phyloP scores from a whole-genome alignment of 108 stramenopile genomes.

The Conticribra weissflogii region DNA sequence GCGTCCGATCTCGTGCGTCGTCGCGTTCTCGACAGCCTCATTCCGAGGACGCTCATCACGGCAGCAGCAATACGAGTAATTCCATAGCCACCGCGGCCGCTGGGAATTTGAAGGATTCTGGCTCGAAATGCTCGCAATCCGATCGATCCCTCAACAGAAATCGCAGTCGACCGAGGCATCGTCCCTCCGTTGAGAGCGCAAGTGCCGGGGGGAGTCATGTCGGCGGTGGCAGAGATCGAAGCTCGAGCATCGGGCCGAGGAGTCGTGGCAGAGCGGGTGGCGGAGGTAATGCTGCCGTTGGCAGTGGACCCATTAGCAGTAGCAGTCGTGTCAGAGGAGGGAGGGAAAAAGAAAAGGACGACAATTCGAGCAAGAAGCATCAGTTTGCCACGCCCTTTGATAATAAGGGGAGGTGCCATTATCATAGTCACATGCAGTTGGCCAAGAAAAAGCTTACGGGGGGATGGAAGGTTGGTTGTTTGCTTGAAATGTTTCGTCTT shows the following conservation, averaged over 20 bases:
- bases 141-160: too few relatives aligned
- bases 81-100: background rate
- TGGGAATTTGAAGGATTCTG: too few relatives aligned
- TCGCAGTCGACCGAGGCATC: too few relatives aligned
- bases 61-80: background rate
- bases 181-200: too few relatives aligned
- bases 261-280: background rate
- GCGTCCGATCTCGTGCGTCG: background rate
- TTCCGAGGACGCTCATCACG: background rate
- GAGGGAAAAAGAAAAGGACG: too few relatives aligned
- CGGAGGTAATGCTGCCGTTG: background rate
- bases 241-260: too few relatives aligned
- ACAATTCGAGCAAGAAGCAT: too few relatives aligned
- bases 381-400: constrained; percentile 33
- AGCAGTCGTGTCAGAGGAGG: background rate
- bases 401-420: constrained; percentile 37
- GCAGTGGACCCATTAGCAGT: background rate
- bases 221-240: background rate
- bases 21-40: background rate
- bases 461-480: constrained; percentile 35
- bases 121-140: too few relatives aligned
- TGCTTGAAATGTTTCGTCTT: background rate
- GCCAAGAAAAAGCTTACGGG: constrained; percentile 42
- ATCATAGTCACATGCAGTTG: constrained; percentile 31
- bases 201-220: background rate